These are phyloP conservation scores for Naganishia onofrii DNA, from an alignment of 768 basidiomycete genomes.

Conservation along the genomic window DNA sequence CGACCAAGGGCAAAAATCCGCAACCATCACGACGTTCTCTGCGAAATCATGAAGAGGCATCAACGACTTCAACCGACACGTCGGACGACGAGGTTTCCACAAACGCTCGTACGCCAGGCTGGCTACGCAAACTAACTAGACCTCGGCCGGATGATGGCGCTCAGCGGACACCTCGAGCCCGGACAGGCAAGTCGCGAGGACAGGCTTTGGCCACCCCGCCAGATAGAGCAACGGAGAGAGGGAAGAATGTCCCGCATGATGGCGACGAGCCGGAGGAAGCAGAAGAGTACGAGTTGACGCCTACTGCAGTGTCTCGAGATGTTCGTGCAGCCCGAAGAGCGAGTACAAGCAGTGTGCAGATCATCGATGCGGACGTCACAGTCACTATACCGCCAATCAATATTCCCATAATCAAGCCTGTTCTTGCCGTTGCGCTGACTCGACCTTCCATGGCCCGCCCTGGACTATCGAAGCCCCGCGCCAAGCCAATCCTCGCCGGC, in stretches of 20 bases:
- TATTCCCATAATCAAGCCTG: neutral
- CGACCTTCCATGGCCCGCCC: neutral
- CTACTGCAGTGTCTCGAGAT: slow-evolving; percentile 8
- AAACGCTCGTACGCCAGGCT: neutral
- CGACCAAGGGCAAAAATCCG: neutral
- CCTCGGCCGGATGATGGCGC: neutral
- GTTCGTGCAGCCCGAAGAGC: neutral
- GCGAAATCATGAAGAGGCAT: neutral
- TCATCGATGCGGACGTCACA: neutral
- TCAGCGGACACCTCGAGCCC: neutral
- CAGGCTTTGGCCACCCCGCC: no score
- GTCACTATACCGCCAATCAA: neutral
- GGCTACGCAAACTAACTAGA: neutral
- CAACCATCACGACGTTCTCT: neutral
- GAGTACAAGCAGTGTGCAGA: neutral
- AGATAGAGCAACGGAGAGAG: no score
- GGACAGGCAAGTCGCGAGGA: neutral
- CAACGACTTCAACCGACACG: neutral
- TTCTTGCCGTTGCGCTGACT: neutral
- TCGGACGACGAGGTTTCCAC: slow-evolving; percentile 2
- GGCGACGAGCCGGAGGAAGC: neutral
- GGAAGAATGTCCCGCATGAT: neutral
- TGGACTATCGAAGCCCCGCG: neutral
- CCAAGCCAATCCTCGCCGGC: neutral
- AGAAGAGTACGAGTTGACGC: slow-evolving; percentile 18